Conservation (phyloP, 2,329 filamentous ascomycete species). For the Berkeleyomyces rouxiae region DNA sequence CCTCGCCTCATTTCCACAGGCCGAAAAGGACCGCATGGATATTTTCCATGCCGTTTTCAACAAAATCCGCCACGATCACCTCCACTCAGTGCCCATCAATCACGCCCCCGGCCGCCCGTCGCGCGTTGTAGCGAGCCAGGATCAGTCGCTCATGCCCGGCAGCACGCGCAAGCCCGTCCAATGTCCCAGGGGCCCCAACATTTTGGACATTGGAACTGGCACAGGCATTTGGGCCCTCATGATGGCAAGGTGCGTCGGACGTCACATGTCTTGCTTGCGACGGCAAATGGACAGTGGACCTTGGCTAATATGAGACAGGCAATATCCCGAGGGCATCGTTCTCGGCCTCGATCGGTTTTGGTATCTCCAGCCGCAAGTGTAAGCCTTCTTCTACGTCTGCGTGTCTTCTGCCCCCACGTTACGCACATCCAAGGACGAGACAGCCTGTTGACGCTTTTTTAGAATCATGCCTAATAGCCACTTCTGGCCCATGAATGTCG, state of each 20-base stretch:
- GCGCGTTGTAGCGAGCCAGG: background rate
- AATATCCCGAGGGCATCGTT: conserved; percentile 18
- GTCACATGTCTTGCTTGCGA: no score
- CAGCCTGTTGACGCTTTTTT: background rate
- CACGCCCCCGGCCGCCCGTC: background rate
- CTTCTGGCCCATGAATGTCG: conserved; percentile 61
- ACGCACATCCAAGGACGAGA: no score
- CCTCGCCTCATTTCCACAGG: conserved; percentile 24
- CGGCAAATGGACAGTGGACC: background rate
- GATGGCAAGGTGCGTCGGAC: conserved; percentile 52
- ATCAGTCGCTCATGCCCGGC: background rate
- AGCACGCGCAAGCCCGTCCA: conserved; percentile 6
- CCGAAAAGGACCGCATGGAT: conserved; percentile 63
- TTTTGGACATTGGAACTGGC: conserved; percentile 62
- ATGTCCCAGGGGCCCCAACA: conserved; percentile 19
- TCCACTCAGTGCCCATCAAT: conserved; percentile 10
- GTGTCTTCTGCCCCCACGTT: background rate
- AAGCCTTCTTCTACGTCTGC: conserved; percentile 13
- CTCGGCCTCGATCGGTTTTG: conserved; percentile 26
- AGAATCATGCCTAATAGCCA: conserved; percentile 56
- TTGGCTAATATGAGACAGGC: background rate
- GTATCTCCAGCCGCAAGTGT: conserved; percentile 25
- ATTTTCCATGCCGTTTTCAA: conserved; percentile 63
- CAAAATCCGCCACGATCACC: conserved; percentile 4
- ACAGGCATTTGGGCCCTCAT: conserved; percentile 87